phyloP scores from a whole-genome alignment of 805 yeast genomes.

The Cyberlindnera suaveolens region DNA sequence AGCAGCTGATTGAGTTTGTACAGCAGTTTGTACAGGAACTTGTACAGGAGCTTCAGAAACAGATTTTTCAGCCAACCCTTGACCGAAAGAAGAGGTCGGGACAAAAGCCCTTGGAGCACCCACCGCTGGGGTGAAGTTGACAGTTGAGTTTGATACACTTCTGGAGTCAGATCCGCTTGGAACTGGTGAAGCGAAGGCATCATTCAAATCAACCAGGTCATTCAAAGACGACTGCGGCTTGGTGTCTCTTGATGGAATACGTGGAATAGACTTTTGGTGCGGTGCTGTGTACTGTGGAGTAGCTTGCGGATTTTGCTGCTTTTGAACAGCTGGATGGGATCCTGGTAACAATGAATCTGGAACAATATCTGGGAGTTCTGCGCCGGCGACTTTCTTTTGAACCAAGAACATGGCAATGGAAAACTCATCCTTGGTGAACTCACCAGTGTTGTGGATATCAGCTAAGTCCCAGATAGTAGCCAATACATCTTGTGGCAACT shows the following conservation, averaged over 20 bases:
- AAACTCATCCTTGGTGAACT: constrained; percentile 75
- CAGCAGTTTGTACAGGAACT: constrained; percentile 14
- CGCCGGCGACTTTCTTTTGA: constrained; percentile 76
- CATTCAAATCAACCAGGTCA: constrained; percentile 58
- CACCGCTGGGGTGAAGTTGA: constrained; percentile 25
- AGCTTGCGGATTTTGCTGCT: constrained; percentile 12
- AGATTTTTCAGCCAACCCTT: constrained; percentile 42
- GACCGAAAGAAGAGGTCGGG: constrained; percentile 86
- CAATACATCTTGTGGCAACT: constrained; percentile 73
- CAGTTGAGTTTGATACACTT: constrained; percentile 22
- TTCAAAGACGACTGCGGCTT: constrained; percentile 50
- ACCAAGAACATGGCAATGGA: constrained; percentile 91
- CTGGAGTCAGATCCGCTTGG: constrained; percentile 22
- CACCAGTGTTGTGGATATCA: constrained; percentile 81
- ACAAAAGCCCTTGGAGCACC: constrained; percentile 43
- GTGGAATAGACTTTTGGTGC: constrained; percentile 13
- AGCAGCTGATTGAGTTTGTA: background rate
- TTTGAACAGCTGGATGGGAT: constrained; percentile 15
- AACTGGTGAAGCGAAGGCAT: constrained; percentile 41
- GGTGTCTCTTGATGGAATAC: constrained; percentile 32
- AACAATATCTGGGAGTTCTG: constrained; percentile 67
- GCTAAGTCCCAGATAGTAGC: constrained; percentile 95
- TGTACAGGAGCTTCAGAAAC: constrained; percentile 18
- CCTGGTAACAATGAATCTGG: constrained; percentile 53
- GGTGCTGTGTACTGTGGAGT: constrained; percentile 6